Conservation (phyloP, 305 asterid genomes). For the Rubia balearica region DNA sequence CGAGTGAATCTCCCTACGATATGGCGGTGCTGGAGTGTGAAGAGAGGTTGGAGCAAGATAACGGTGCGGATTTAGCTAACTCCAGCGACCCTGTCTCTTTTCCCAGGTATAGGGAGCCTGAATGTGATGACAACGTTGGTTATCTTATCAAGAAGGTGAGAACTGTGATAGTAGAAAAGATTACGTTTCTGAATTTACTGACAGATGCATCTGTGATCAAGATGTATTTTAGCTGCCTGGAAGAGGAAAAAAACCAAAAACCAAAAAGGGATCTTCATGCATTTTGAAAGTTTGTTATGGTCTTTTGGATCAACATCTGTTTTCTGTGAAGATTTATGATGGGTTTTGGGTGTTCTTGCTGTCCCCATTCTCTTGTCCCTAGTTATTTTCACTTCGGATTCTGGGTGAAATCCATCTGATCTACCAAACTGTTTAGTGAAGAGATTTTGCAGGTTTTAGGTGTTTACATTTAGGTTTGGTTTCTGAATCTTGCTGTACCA, state of each 20-base stretch:
- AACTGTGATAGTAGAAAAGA: not conserved
- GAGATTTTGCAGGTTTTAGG: not conserved
- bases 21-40: slow-evolving; percentile 22
- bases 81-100: slow-evolving; percentile 17
- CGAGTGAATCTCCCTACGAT: slow-evolving; percentile 44
- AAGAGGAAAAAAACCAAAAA: not conserved
- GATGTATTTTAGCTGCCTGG: not conserved
- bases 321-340: not conserved
- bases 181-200: not conserved
- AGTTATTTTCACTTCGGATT: not conserved
- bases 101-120: slow-evolving; percentile 32
- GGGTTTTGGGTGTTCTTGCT: not conserved
- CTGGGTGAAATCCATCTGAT: not conserved
- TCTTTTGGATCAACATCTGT: not conserved
- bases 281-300: not conserved
- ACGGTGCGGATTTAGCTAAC: slow-evolving; percentile 24
- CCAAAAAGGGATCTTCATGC: not conserved
- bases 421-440: not conserved
- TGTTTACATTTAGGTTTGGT: not conserved
- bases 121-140: slow-evolving; percentile 42
- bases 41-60: slow-evolving; percentile 23
- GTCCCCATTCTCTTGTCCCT: not conserved
- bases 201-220: not conserved
- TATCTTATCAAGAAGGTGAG: slow-evolving; percentile 63
- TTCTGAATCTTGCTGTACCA: not conserved